phyloP scores from a whole-genome alignment of 2,329 filamentous ascomycete species.

The Didymella lethalis region DNA sequence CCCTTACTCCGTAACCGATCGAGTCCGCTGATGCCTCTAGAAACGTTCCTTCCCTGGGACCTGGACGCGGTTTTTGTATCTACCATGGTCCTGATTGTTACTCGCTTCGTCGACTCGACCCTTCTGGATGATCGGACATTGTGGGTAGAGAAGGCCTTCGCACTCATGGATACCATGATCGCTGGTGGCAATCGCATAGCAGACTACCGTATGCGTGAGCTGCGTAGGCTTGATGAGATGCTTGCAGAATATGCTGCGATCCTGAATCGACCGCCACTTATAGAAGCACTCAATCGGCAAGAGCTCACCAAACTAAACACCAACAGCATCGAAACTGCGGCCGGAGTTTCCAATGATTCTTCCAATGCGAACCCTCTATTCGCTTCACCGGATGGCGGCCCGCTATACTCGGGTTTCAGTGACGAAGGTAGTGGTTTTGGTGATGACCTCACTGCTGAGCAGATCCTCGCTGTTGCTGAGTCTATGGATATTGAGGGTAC shows the following conservation, averaged over 20 bases:
- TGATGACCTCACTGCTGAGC: conserved; percentile 54
- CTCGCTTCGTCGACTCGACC: conserved; percentile 40
- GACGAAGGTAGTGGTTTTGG: conserved; percentile 41
- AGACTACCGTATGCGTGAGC: conserved; percentile 54
- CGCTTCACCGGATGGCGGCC: conserved; percentile 18
- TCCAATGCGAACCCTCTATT: conserved; percentile 21
- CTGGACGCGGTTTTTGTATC: conserved; percentile 57
- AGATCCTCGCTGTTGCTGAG: conserved; percentile 59
- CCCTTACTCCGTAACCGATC: not conserved
- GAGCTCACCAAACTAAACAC: conserved; percentile 10
- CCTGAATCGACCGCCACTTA: conserved; percentile 17
- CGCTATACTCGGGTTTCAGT: conserved; percentile 30
- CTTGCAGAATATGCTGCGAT: conserved; percentile 40
- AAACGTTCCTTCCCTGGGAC: conserved; percentile 60
- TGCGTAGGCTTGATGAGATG: conserved; percentile 57
- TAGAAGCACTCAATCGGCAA: conserved; percentile 14
- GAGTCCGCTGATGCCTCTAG: conserved; percentile 37
- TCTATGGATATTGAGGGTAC: conserved; percentile 56
- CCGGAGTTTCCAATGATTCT: conserved; percentile 17
- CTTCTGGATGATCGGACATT: conserved; percentile 46
- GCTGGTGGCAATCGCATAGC: conserved; percentile 58
- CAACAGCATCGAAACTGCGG: conserved; percentile 2
- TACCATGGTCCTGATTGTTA: conserved; percentile 54
- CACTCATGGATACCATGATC: conserved; percentile 59
- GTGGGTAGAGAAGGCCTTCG: conserved; percentile 55